Evolutionary conservation across 306 rosid genomes (phyloP), one percentile per base, ranked within the genome.

Genomic region (Elaeagnus macrophylla): DNA sequence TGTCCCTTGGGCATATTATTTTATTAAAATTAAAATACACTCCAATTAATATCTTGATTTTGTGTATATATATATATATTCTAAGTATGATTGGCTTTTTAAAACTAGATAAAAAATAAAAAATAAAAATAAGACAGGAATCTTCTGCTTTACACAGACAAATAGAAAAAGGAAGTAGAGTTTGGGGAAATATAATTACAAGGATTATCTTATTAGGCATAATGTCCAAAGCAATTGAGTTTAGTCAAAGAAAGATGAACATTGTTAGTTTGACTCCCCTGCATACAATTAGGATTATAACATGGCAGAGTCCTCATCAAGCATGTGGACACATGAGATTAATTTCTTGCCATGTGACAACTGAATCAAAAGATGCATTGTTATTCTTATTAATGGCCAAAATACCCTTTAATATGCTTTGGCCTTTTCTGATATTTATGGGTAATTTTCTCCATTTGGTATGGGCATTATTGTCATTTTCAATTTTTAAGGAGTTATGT

Each of bases 241-340:
- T 67, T 65, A 70, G 91, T 83, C 91, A 83, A 86, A 80, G 69
- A 44, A 66, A 67, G 58, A 67, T 47, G 11, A 67, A 58, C 75
- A 42, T 60, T 70, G 74, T 67, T 72, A 70, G 67, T 78, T 76
- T 69, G 85, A 80, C 81, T 65, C 77, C 65, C 73, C 75, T 78
- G 67, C 83, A 66, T 73, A 57, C 77, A 83, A 25, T 25, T 25
- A 71, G 80, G 81, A 60, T 55, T 62, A 20, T 78, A 83, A 81
- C 90, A 77, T 84, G 89, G 79, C 70, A 64, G 74, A 68, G 73
- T 79, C 55, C 81, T 79, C 64, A 64, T 79, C 64, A 64, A 43
- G 83, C 99, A 87, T 80, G 99, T 93, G 96, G 83, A 41, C 99
- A 77, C 99, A 84, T 91, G 95, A 84, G 64, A 72, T 72, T 78